Evolutionary conservation across 2,329 filamentous ascomycete species (phyloP).

Genomic region (Clonostachys chloroleuca): DNA sequence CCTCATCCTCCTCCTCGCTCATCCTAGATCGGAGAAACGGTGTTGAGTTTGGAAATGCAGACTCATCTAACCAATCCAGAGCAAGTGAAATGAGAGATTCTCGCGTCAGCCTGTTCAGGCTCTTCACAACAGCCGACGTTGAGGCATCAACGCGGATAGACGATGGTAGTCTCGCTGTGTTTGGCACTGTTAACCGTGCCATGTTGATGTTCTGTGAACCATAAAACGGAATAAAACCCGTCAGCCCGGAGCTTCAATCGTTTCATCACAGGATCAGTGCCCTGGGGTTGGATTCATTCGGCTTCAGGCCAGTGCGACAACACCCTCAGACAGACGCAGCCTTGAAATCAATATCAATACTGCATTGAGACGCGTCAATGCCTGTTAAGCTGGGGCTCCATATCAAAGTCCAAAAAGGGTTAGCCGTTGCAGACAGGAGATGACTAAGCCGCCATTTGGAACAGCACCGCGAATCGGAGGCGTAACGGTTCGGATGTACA

Average conservation of each 20-base stretch:
- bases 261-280: too few species aligned
- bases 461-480: not conserved
- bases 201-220: slow-evolving; percentile 19
- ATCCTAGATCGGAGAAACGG: slow-evolving; percentile 18
- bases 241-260: too few species aligned
- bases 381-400: too few species aligned
- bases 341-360: too few species aligned
- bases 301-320: too few species aligned
- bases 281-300: too few species aligned
- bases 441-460: too few species aligned
- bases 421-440: too few species aligned
- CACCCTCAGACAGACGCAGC: too few species aligned
- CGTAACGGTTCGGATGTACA: not conserved
- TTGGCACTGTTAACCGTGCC: slow-evolving; percentile 62
- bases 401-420: too few species aligned
- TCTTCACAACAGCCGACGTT: slow-evolving; percentile 60
- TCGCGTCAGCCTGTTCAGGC: slow-evolving; percentile 66
- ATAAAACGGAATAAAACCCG: too few species aligned
- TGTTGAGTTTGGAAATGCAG: slow-evolving; percentile 52
- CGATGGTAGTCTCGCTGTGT: slow-evolving; percentile 67
- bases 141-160: slow-evolving; percentile 63
- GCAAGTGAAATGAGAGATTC: slow-evolving; percentile 67
- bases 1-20: slow-evolving; percentile 20
- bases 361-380: too few species aligned
- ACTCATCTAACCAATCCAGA: slow-evolving; percentile 72